Evolutionary conservation across 192 early-diverging fungal species (phyloP).

Genomic region (Powellomyces hirtus): DNA sequence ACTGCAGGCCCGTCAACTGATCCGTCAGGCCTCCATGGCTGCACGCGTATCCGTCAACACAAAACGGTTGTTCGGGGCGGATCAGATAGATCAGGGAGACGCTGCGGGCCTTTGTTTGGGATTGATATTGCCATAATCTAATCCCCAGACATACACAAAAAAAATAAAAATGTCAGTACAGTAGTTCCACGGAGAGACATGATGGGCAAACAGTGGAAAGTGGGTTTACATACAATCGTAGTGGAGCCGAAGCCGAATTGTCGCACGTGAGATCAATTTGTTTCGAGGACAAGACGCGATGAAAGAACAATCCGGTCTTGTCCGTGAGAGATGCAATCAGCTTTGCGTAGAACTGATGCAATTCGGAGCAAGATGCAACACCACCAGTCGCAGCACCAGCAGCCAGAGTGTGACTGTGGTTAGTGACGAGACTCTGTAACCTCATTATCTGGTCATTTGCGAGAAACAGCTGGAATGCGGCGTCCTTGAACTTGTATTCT

Average conservation of each 20-base stretch:
- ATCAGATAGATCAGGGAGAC: conserved; percentile 28
- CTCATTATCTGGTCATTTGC: conserved; percentile 2
- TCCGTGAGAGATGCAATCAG: neutral
- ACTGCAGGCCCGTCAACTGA: conserved; percentile 15
- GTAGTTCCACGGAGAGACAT: too few relatives aligned
- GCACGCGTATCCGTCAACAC: conserved; percentile 25
- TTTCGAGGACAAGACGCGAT: conserved; percentile 2
- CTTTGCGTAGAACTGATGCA: neutral
- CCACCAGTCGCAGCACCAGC: neutral
- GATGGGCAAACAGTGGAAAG: too few relatives aligned
- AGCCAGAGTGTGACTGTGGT: too few relatives aligned
- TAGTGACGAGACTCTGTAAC: too few relatives aligned
- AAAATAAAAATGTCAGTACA: too few relatives aligned
- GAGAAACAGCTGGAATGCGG: conserved; percentile 7
- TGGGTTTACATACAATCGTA: too few relatives aligned
- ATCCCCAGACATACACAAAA: neutral
- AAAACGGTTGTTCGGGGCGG: conserved; percentile 5
- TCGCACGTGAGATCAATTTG: neutral
- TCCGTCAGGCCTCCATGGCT: neutral
- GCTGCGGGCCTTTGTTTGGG: conserved; percentile 10
- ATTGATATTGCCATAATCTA: conserved; percentile 2
- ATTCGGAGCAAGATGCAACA: neutral
- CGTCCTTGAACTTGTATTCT: conserved; percentile 16
- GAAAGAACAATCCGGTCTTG: conserved; percentile 17
- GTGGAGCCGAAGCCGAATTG: too few relatives aligned